Conservation (phyloP, 1,284 basidiomycete species). For the Sporisorium exsertum region DNA sequence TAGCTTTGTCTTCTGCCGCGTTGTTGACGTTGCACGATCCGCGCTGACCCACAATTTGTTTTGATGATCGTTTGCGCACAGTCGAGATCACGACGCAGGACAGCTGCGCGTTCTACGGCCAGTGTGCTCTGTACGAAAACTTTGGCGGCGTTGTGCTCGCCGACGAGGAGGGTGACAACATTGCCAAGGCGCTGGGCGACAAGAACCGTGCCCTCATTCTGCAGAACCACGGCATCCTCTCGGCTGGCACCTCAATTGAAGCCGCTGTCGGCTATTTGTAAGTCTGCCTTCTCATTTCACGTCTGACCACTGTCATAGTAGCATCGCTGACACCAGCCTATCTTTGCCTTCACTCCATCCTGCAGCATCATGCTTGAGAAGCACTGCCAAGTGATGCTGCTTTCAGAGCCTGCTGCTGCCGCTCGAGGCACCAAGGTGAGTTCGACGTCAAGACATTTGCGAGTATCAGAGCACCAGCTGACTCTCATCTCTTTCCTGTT, state of each 20-base stretch:
- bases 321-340: not conserved
- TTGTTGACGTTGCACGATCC: not conserved
- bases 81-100: conserved; percentile 71
- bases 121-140: conserved; percentile 62
- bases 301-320: too few relatives aligned
- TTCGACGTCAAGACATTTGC: not conserved
- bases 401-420: conserved; percentile 71
- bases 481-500: not conserved
- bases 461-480: not conserved
- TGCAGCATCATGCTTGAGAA: conserved; percentile 70
- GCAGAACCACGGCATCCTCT: conserved; percentile 75
- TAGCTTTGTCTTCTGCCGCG: not conserved
- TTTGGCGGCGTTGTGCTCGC: conserved; percentile 76
- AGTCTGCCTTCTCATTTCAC: too few relatives aligned
- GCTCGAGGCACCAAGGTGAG: conserved; percentile 40
- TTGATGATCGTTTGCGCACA: not conserved
- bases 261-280: conserved; percentile 70
- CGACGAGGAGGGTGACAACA: conserved; percentile 75
- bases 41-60: not conserved
- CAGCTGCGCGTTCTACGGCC: conserved; percentile 68
- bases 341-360: not conserved
- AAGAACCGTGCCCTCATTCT: conserved; percentile 70
- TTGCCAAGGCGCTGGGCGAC: conserved; percentile 74
- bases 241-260: conserved; percentile 72
- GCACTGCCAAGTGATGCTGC: conserved; percentile 73